Evolutionary conservation across 208 protist species (phyloP), one percentile per base, ranked within the genome.

Genomic region (Leishmania aethiopica): DNA sequence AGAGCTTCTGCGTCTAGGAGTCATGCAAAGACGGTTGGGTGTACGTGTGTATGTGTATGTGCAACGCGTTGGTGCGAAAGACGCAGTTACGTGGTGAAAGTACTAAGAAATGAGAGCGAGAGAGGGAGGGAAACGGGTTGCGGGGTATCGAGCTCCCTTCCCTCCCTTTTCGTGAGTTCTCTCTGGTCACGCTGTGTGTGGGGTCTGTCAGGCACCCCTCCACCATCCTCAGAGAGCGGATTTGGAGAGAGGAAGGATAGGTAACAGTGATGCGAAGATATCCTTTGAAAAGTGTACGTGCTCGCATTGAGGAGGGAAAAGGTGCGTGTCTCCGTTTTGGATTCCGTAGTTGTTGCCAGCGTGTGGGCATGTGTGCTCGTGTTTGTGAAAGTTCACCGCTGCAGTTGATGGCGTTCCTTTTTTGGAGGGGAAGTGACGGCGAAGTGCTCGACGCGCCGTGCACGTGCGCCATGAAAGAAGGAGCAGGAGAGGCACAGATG

Each of bases 21-120:
- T 40, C 8, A 19, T 19, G 32, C 35, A 45, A 40, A 45, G 66
- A 45, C 15, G 37, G 66, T 69, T 42, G 22, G 75, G 45, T 75
- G 75, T 57, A 22, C 72, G 57, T 82, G 69, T 77, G 49, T 74
- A 11, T 76, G 78, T 76, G 51, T 82, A 49, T 82, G 70, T 76
- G 71, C 67, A 51, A 42, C 28, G 3, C 62, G 32, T 25, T 40
- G 62, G 28, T 69, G 62, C 42, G 62, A 69, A 69, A 69, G 32
- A 69, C 1, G 62, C 62, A 40, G 11, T 40, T 25, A 62, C 25
- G 28, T 62, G 17, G 57, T 62, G 57, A 32, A 32, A 32, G 57
- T 32, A 11, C 25, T 7, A 25, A 10, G 25, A 62, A 62, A n/a
- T n/a, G n/a, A n/a, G n/a, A n/a, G n/a, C n/a, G 57, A 62, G 17